These are phyloP conservation scores for Scutellaria minor DNA, from an alignment of 257 asterid species.

Conservation along the genomic window DNA sequence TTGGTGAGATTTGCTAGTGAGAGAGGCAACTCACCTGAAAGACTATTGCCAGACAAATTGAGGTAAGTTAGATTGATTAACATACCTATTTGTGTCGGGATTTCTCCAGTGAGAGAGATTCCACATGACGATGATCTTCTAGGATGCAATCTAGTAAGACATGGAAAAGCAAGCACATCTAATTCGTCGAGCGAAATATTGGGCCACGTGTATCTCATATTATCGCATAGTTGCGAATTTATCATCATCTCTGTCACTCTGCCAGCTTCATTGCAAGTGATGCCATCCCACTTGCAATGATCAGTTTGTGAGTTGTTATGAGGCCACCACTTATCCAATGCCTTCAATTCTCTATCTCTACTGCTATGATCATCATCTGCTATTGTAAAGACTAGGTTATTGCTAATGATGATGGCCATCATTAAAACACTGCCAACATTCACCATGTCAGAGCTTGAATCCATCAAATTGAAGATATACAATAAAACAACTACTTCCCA, in stretches of 20 bases:
- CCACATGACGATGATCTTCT: not conserved
- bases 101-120: not conserved
- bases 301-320: not conserved
- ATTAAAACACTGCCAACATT: too few relatives aligned
- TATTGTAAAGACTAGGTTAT: too few relatives aligned
- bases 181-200: not conserved
- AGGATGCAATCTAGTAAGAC: not conserved
- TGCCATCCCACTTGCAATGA: not conserved
- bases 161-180: not conserved
- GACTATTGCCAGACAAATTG: not conserved
- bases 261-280: not conserved
- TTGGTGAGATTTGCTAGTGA: too few relatives aligned
- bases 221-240: not conserved
- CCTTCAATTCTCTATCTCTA: not conserved
- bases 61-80: not conserved
- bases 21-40: not conserved
- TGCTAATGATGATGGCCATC: too few relatives aligned
- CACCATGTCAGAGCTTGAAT: too few relatives aligned
- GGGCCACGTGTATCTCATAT: not conserved
- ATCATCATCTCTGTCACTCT: not conserved
- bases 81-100: not conserved
- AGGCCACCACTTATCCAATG: not conserved
- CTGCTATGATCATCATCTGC: too few relatives aligned
- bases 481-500: too few relatives aligned
- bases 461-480: too few relatives aligned